Evolutionary conservation across 768 basidiomycete species (phyloP).

Genomic region (Amanita muscaria): DNA sequence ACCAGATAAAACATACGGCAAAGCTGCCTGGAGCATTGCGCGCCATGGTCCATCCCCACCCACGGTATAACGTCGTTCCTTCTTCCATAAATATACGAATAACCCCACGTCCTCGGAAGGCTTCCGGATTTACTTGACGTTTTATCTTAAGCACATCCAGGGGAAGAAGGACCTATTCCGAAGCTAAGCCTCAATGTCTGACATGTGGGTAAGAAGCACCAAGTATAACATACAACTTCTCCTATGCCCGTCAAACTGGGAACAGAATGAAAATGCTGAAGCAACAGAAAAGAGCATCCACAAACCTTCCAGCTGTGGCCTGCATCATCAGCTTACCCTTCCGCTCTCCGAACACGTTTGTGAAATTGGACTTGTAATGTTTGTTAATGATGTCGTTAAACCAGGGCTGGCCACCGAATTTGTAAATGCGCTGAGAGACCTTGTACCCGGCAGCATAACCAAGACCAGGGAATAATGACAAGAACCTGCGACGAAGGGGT

Average conservation of each 20-base stretch:
- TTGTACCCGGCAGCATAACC: conserved; percentile 99
- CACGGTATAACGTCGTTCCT: conserved; percentile 86
- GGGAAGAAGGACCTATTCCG: conserved; percentile 73
- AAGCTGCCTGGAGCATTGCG: conserved; percentile 95
- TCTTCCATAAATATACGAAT: conserved; percentile 88
- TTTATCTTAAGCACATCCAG: conserved; percentile 98
- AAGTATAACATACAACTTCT: conserved; percentile 65
- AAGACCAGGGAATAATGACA: conserved; percentile 95
- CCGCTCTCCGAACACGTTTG: conserved; percentile 81
- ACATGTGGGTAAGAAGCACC: not conserved
- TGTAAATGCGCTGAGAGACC: conserved; percentile 87
- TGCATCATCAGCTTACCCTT: conserved; percentile 96
- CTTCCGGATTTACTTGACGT: conserved; percentile 96
- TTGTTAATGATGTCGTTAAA: conserved; percentile 87
- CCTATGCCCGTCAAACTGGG: conserved; percentile 72
- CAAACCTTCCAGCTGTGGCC: conserved; percentile 86
- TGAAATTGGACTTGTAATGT: conserved; percentile 77
- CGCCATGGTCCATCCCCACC: conserved; percentile 99
- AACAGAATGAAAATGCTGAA: not conserved
- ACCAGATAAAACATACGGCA: conserved; percentile 53
- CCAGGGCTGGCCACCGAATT: conserved; percentile 97
- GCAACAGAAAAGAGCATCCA: not conserved
- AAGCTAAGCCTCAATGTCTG: conserved; percentile 1
- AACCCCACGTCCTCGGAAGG: conserved; percentile 90
- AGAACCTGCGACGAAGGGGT: conserved; percentile 53